Base-by-base conservation (phyloP, 2,329 filamentous ascomycete species). In the Pseudopyrenochaeta lycopersici region DNA sequence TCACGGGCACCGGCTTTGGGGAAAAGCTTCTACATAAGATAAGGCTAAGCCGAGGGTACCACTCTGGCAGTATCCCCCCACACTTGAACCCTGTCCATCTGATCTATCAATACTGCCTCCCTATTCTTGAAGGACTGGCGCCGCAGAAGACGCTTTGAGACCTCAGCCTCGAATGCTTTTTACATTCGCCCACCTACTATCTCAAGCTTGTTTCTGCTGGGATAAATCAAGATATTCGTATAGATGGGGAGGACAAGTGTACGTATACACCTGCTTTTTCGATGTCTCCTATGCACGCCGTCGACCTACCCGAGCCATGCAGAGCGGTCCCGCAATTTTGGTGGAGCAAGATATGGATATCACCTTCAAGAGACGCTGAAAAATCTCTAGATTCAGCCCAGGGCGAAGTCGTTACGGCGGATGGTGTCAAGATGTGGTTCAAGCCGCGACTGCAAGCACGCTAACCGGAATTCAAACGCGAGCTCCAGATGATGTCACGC, bases 391-490 rank as follows among this genome's bases (percentile, higher is more conserved):
- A 33, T 20, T 49, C 36, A n/a, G 10, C 15, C 11, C 53, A 52
- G 23, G 40, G 49, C 39, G 20, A 35, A 45, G 49, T 53, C 17
- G 10, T 36, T 18, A 56, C 53, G 35, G 39, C 11, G 7, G 45
- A 49, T 6, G 49, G 53, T n/a, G 17, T 17, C 11, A 12, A 14
- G 2, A n/a, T 52, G 20, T 56, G 46, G 21, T 52, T 58, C 45
- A 56, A 58, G 40, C 56, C 36, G 17, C 49, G 52, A 4, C 9
- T 53, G 17, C 32, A 50, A 5, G 11, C 20, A 10, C 42, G 42
- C n/a, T 45, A 56, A 39, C n/a, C 32, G 31, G 52, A 53, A 30
- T 53, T 49, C 35, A 29, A 41, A 42, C 54, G 49, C 33, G 54
- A 53, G 49, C 31, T 49, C 15, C 14, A 7, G 11, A 39, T 51